Base-by-base conservation (phyloP, 208 protist species). In the Leishmania lainsoni region DNA sequence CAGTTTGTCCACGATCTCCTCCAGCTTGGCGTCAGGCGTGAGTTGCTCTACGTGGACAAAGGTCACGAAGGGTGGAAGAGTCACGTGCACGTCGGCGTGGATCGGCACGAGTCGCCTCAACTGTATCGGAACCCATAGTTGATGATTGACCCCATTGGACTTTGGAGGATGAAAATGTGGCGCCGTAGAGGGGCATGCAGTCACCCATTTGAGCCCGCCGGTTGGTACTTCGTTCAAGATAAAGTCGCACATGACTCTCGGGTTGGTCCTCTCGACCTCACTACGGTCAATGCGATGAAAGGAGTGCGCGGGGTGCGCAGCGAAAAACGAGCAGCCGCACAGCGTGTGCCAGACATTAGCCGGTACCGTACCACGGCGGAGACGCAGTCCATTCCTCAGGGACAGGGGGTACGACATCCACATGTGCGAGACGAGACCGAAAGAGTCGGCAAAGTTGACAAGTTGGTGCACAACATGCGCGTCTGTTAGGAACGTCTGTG, bases 261-360 rank as follows among this genome's bases (percentile, higher is more conserved):
- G 58, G 5, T 26, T 3, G 10, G 58, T 26, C 20, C 29, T 32
- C 3, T 26, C 5, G 8, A 29, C 8, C 35, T 61, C n/a, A 12
- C n/a, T 52, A 17, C 48, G 61, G 42, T 79, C 12, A 35, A 39
- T 8, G 3, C 51, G 45, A 5, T 45, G 0, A 20, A 35, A 61
- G 0, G 9, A 10, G 29, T 58, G 48, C n/a, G 74, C 51, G 32
- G 80, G 56, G 45, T 76, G 74, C 1, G 80, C 80, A 17, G 54
- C 52, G 22, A 52, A 83, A 56, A 83, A 83, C 12, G 14, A 51
- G 1, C 35, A 16, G 10, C 70, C 75, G 39, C 81, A 84, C 20
- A 80, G 32, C 3, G 75, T 56, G 49, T 84, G 81, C 81, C 81
- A 84, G 0, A 84, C 58, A 42, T 80, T 84, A 0, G 76, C 39